phyloP scores from a whole-genome alignment of 306 rosid species.

The Clitoria ternatea region DNA sequence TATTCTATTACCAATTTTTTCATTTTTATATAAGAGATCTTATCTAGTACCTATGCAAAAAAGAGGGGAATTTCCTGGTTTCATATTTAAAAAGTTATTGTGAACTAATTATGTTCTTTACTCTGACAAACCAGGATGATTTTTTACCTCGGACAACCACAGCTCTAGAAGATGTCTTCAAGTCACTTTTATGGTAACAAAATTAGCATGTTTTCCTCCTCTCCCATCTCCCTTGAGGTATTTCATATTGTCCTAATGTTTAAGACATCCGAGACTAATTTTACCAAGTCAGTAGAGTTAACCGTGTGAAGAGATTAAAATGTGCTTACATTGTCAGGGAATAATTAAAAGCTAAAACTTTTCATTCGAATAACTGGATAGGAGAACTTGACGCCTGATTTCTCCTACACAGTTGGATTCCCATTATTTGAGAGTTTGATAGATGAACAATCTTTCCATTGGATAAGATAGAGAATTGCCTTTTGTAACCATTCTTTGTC shows the following conservation, averaged over 20 bases:
- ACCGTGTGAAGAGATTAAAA: slow-evolving; percentile 11
- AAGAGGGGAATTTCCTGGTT: not conserved
- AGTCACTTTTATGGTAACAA: slow-evolving; percentile 76
- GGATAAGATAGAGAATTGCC: not conserved
- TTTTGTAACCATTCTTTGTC: not conserved
- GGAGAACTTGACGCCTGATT: slow-evolving; percentile 2
- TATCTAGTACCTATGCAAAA: not conserved
- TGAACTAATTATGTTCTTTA: slow-evolving; percentile 18
- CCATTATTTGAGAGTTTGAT: not conserved
- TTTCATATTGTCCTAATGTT: not conserved
- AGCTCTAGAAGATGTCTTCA: slow-evolving; percentile 64
- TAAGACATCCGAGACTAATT: slow-evolving; percentile 18
- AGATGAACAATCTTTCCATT: not conserved
- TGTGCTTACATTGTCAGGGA: slow-evolving; percentile 7
- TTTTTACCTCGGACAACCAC: slow-evolving; percentile 89
- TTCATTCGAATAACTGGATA: not conserved
- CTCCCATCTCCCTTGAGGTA: not conserved
- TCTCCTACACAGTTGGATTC: not conserved
- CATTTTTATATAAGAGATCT: not conserved
- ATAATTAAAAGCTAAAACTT: not conserved
- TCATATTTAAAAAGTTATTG: slow-evolving; percentile 12
- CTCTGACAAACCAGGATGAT: slow-evolving; percentile 63
- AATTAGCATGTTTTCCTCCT: slow-evolving; percentile 15
- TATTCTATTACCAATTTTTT: not conserved
- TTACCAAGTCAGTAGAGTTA: not conserved